Percentiles rank a stretch among this genome's conserved stretches.
Conservation (phyloP, 495 filamentous ascomycete species). For the Aspergillus wentii region DNA sequence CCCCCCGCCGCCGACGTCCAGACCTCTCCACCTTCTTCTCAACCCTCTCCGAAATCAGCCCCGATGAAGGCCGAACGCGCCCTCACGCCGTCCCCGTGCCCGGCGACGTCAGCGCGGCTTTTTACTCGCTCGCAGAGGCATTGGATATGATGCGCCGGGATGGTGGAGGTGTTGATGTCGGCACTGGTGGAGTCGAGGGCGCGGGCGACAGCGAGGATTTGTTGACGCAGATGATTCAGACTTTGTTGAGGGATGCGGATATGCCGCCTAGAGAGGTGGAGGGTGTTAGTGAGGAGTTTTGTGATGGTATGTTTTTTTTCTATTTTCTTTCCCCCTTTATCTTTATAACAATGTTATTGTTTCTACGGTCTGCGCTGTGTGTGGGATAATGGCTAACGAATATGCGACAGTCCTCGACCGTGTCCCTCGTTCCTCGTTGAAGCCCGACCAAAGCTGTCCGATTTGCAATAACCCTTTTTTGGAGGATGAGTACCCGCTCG, state of each 20-base stretch:
- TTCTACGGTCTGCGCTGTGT: no score
- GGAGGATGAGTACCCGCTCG: slow-evolving; percentile 73
- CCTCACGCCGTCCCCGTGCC: slow-evolving; percentile 67
- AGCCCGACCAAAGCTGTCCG: slow-evolving; percentile 66
- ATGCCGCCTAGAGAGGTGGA: slow-evolving; percentile 62
- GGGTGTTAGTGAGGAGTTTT: slow-evolving; percentile 74
- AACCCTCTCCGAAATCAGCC: slow-evolving; percentile 62
- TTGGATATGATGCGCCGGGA: slow-evolving; percentile 45
- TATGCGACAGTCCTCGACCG: slow-evolving; percentile 60
- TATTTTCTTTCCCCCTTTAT: neutral
- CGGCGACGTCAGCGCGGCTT: slow-evolving; percentile 61
- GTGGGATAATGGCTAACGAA: neutral
- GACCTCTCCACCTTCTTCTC: slow-evolving; percentile 88
- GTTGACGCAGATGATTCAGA: slow-evolving; percentile 56
- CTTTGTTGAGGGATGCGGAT: slow-evolving; percentile 57
- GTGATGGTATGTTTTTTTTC: slow-evolving; percentile 49
- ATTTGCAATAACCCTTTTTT: slow-evolving; percentile 84
- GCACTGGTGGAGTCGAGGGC: slow-evolving; percentile 2
- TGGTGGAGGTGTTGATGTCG: slow-evolving; percentile 8
- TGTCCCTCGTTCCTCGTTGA: slow-evolving; percentile 64
- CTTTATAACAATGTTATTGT: neutral
- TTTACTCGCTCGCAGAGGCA: slow-evolving; percentile 56
- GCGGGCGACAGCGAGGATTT: slow-evolving; percentile 34
- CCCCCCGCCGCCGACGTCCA: slow-evolving; percentile 52
- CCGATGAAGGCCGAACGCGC: slow-evolving; percentile 35